phyloP scores from a whole-genome alignment of 2,329 filamentous ascomycete genomes.

The Emericellopsis atlantica region DNA sequence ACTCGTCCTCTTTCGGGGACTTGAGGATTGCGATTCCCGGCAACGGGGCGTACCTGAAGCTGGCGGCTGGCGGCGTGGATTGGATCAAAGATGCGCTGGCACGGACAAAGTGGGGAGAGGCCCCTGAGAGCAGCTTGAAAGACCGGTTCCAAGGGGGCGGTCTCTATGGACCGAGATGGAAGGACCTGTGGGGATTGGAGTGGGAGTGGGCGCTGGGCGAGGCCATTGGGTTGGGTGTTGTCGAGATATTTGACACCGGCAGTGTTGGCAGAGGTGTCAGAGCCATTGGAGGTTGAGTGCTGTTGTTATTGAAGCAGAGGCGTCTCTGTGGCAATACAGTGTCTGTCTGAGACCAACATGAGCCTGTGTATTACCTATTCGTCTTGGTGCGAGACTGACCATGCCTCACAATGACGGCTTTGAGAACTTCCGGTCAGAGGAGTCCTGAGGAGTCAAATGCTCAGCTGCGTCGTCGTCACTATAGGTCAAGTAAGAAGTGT shows the following conservation, averaged over 20 bases:
- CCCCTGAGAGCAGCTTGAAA: slow-evolving; percentile 45
- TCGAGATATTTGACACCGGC: slow-evolving; percentile 64
- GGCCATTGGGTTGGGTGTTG: slow-evolving; percentile 54
- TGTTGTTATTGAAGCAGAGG: too few relatives aligned
- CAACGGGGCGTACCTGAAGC: slow-evolving; percentile 54
- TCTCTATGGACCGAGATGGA: slow-evolving; percentile 39
- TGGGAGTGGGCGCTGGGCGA: slow-evolving; percentile 64
- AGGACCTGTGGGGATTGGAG: slow-evolving; percentile 52
- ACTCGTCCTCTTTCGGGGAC: slow-evolving; percentile 3
- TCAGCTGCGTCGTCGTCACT: too few relatives aligned
- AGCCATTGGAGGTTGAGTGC: slow-evolving; percentile 7
- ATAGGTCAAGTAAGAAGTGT: too few relatives aligned
- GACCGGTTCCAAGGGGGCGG: slow-evolving; percentile 61
- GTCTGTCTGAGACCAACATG: too few relatives aligned
- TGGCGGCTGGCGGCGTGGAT: slow-evolving; percentile 46
- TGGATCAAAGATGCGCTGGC: slow-evolving; percentile 48
- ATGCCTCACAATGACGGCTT: too few relatives aligned
- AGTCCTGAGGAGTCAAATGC: too few relatives aligned
- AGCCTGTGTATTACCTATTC: too few relatives aligned
- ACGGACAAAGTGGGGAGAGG: slow-evolving; percentile 49
- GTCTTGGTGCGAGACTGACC: too few relatives aligned
- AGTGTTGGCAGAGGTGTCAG: slow-evolving; percentile 59
- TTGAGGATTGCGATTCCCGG: slow-evolving; percentile 48
- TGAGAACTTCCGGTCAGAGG: too few relatives aligned
- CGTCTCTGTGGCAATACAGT: too few relatives aligned